Evolutionary conservation across 257 asterid species (phyloP).

Genomic region (Verbascum thapsus): DNA sequence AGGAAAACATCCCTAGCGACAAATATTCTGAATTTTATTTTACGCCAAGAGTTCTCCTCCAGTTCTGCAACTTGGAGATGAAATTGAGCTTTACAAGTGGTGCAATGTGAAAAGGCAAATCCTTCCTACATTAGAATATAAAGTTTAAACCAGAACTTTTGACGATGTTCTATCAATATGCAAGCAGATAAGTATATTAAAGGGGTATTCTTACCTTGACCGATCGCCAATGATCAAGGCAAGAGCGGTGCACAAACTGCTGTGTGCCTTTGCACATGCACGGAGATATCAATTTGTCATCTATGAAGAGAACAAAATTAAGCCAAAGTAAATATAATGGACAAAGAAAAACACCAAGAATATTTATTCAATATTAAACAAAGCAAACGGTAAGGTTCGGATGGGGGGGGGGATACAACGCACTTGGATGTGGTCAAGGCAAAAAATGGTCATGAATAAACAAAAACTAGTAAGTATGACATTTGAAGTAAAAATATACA

Average conservation of each 20-base stretch:
- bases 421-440: not conserved
- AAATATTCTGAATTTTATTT: conserved; percentile 53
- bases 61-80: conserved; percentile 47
- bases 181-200: not conserved
- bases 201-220: conserved; percentile 43
- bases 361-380: not conserved
- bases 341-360: not conserved
- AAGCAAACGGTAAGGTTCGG: not conserved
- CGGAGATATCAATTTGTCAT: conserved; percentile 54
- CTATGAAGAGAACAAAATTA: conserved; percentile 30
- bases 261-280: conserved; percentile 71
- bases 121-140: conserved; percentile 48
- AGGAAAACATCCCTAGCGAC: conserved; percentile 61
- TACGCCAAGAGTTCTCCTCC: conserved; percentile 51
- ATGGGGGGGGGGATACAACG: not conserved
- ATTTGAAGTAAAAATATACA: not conserved
- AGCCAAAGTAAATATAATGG: not conserved
- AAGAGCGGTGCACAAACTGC: conserved; percentile 61
- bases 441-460: not conserved
- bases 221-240: conserved; percentile 70
- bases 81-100: conserved; percentile 63
- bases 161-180: not conserved
- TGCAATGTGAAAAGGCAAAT: conserved; percentile 65
- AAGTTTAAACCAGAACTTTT: conserved; percentile 4
- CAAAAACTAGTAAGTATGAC: not conserved